Conservation (phyloP, 495 filamentous ascomycete species). For the Daldinia vernicosa region DNA sequence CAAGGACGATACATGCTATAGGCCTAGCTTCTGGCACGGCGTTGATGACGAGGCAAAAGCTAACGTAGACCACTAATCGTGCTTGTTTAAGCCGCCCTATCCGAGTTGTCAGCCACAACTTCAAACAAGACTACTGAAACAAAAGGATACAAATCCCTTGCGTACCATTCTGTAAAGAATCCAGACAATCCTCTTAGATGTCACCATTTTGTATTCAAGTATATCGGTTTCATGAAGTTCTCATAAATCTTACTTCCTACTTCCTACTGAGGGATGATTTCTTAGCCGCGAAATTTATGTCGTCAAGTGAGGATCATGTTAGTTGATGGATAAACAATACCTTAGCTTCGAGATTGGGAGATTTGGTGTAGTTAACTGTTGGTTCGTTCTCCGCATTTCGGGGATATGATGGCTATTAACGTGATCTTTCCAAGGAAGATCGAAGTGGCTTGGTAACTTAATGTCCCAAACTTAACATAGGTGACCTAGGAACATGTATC, state of each 20-base stretch:
- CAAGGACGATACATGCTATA: conserved; percentile 10
- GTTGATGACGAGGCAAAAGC: conserved; percentile 28
- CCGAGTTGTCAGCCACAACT: conserved; percentile 25
- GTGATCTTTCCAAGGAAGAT: conserved; percentile 17
- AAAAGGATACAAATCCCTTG: conserved; percentile 1
- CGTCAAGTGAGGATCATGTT: conserved; percentile 21
- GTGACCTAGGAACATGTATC: no score
- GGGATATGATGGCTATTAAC: background rate
- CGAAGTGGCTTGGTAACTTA: conserved; percentile 13
- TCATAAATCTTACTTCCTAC: background rate
- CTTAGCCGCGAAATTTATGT: conserved; percentile 4
- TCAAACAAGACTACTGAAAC: conserved; percentile 15
- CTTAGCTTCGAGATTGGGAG: background rate
- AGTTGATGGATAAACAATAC: conserved; percentile 10
- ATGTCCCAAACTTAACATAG: conserved; percentile 20
- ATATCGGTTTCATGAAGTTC: background rate
- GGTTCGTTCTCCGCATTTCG: conserved; percentile 22
- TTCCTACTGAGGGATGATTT: background rate
- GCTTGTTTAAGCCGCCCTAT: conserved; percentile 26
- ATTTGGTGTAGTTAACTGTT: background rate
- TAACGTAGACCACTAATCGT: conserved; percentile 10
- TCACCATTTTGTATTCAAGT: background rate
- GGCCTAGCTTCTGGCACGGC: background rate
- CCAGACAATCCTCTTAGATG: background rate
- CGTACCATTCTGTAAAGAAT: background rate